Base-by-base conservation (phyloP, 208 protist genomes). In the Trypanosoma rangeli region DNA sequence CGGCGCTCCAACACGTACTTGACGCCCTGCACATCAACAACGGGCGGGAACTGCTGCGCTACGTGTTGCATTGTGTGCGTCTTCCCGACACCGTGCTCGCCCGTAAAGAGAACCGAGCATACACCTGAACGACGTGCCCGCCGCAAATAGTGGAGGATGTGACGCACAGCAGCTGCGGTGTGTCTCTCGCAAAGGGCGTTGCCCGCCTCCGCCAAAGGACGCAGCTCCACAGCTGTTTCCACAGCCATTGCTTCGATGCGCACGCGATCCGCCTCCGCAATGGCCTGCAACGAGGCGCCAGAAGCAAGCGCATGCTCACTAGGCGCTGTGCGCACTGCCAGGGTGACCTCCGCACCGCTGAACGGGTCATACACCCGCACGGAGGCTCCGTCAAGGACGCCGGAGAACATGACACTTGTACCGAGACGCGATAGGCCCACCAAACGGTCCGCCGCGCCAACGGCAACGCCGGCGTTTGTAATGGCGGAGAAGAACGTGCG, bases 401-500 rank as follows among this genome's bases (percentile, higher is more conserved):
- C 88, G 24, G 65, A 74, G 55, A 84, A 48, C 37, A 90, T 83
- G 8, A 87, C 60, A 53, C 78, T 88, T 48, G 64, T 66, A 0
- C 88, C 88, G 8, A 94, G 72, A 0, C 83, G 74, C 0, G 88
- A 94, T 28, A 94, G 84, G 0, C 55, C 66, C 12, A 87, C 70
- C 5, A 71, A 67, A 7, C 57, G 57, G 2, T 59, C 52, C 33
- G 26, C 56, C 26, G 64, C 37, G 3, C 50, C 62, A 50, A 67
- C 29, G 2, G 63, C 56, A 26, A 55, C 79, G 74, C 81, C 58
- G 48, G 65, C 42, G 22, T 55, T 70, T 15, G 85, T 72, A 24
- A 89, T 62, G 46, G 83, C 73, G 9, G 84, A 79, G 31, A 78
- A 68, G 63, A 94, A 89, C 8, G 73, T 79, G 22, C 73, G 78